Evolutionary conservation across 2,329 filamentous ascomycete genomes (phyloP), one percentile per base, ranked within the genome.

Genomic region (Purpureocillium takamizusanense): DNA sequence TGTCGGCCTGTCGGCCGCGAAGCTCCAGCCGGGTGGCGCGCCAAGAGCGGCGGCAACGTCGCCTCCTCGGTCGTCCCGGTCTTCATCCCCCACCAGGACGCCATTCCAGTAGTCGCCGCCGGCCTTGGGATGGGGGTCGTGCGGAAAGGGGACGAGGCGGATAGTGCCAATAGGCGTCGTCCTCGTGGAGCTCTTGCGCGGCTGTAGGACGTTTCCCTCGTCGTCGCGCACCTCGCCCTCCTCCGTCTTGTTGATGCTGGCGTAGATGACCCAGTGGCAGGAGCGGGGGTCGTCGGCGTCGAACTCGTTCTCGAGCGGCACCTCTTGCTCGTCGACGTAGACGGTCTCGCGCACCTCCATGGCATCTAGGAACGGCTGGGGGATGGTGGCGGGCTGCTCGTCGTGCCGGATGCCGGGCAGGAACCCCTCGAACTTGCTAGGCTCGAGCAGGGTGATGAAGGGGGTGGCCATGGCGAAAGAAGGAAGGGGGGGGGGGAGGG

Each of bases 241-340:
- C 33, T 62, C 60, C 4, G 56, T 61, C 35, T 61, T 65, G 38
- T 72, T 72, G 40, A 83, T 70, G 13, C 72, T 78, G 35, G 78
- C 77, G 60, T 94, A 95, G n/a, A 81, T 69, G 23, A 95, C 81
- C 84, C 86, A 95, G 60, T 95, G 88, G 63, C 81, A 90, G 48
- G 78, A 81, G 28, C 85, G 75, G 1, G 72, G 48, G 57, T 97
- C 90, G 55, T 95, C 87, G 1, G 70, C 64, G 64, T 95, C 90
- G 47, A 86, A 72, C 59, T 97, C 89, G 46, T 78, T 76, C 29
- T 83, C 77, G 1, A 78, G 59, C 0, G 74, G 67, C 12, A 78
- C 65, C 0, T 59, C 50, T 51, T 83, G 78, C 51, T 82, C 79
- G 7, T 62, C 29, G 17, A 82, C 72, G 49, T 80, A 83, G 38